phyloP scores from a whole-genome alignment of 179 eudicot species.

The Beta macrorhiza region DNA sequence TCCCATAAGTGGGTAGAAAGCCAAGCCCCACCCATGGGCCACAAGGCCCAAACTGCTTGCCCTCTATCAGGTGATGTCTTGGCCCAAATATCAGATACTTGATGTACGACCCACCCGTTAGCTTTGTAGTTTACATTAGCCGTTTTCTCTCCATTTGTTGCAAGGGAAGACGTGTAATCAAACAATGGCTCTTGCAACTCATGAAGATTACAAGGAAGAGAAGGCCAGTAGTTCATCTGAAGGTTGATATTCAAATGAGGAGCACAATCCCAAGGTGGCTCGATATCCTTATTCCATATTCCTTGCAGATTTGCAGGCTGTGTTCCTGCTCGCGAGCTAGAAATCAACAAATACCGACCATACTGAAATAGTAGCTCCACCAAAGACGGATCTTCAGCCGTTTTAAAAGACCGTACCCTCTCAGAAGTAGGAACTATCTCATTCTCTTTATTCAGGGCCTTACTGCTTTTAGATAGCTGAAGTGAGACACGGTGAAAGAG shows the following conservation, averaged over 20 bases:
- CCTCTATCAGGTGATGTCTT: conserved; percentile 76
- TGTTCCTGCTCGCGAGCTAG: conserved; percentile 74
- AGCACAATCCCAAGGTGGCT: conserved; percentile 83
- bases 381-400: conserved; percentile 79
- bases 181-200: conserved; percentile 85
- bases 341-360: conserved; percentile 82
- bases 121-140: conserved; percentile 75
- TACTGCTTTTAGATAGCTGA: conserved; percentile 56
- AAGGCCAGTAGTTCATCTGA: conserved; percentile 96
- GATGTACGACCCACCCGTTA: conserved; percentile 82
- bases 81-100: conserved; percentile 81
- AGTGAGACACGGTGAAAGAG: conserved; percentile 73
- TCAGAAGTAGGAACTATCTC: conserved; percentile 49
- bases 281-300: conserved; percentile 70
- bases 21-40: conserved; percentile 99
- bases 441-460: conserved; percentile 14
- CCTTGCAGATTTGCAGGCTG: conserved; percentile 88
- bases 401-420: conserved; percentile 59
- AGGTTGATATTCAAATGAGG: conserved; percentile 89
- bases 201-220: conserved; percentile 73
- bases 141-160: conserved; percentile 66
- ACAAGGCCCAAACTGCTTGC: conserved; percentile 69
- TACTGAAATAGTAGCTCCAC: conserved; percentile 81
- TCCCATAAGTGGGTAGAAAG: conserved; percentile 92
- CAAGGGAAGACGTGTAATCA: conserved; percentile 57